These are phyloP conservation scores for Amauroascus niger DNA, from an alignment of 2,329 filamentous ascomycete genomes.

Conservation along the genomic window DNA sequence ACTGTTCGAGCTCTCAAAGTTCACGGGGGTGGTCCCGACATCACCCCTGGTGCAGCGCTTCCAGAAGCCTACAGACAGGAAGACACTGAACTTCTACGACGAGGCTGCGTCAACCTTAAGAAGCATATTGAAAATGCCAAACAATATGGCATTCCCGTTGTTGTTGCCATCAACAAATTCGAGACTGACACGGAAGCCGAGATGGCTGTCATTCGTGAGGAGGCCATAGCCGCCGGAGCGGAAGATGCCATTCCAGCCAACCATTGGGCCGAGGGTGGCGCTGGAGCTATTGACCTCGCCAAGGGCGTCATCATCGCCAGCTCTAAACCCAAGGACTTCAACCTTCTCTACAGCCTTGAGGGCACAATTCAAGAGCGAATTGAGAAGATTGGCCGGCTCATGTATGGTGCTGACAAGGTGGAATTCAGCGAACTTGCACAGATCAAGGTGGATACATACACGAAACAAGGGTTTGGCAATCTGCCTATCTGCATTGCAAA, in stretches of 20 bases:
- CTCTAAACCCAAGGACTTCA: slow-evolving; percentile 76
- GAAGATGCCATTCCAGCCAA: slow-evolving; percentile 89
- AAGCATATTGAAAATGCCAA: slow-evolving; percentile 92
- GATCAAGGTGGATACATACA: slow-evolving; percentile 94
- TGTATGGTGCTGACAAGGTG: slow-evolving; percentile 86
- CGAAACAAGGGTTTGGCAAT: slow-evolving; percentile 80
- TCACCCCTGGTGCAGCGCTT: slow-evolving; percentile 76
- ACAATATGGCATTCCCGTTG: slow-evolving; percentile 80
- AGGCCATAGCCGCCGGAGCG: slow-evolving; percentile 81
- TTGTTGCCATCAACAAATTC: slow-evolving; percentile 97
- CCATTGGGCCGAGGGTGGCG: slow-evolving; percentile 93
- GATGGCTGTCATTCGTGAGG: slow-evolving; percentile 77
- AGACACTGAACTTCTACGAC: slow-evolving; percentile 81
- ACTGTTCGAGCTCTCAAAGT: slow-evolving; percentile 95
- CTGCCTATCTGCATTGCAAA: slow-evolving; percentile 95
- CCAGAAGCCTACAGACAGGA: slow-evolving; percentile 82
- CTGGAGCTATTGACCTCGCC: slow-evolving; percentile 79
- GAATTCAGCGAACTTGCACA: slow-evolving; percentile 91
- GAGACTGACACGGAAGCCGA: slow-evolving; percentile 89
- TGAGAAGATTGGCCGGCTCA: slow-evolving; percentile 76
- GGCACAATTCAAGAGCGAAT: slow-evolving; percentile 79
- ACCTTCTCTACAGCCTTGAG: slow-evolving; percentile 72
- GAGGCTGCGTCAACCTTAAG: slow-evolving; percentile 84
- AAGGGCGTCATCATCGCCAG: slow-evolving; percentile 75
- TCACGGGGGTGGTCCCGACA: slow-evolving; percentile 90